Percentiles rank a stretch among this genome's conserved stretches.
phyloP scores from a whole-genome alignment of 2,329 filamentous ascomycete species.

The Cercospora janseana region DNA sequence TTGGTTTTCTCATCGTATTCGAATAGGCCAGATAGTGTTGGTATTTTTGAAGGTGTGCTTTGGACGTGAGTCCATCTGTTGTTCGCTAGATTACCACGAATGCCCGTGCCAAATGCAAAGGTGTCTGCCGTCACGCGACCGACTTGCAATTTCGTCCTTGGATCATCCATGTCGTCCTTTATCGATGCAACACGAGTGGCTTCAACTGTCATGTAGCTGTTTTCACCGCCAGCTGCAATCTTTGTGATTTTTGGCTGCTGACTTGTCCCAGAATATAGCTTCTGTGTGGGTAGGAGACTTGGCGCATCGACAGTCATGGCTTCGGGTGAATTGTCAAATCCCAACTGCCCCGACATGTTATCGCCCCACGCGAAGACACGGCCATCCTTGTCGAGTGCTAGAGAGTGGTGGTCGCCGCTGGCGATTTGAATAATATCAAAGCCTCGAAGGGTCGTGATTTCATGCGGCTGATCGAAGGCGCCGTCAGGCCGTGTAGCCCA shows the following conservation, averaged over 20 bases:
- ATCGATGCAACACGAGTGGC: conserved; percentile 58
- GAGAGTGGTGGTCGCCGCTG: conserved; percentile 80
- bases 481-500: conserved; percentile 76
- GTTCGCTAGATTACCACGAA: conserved; percentile 78
- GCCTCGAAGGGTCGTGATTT: conserved; percentile 68
- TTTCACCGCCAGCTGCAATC: conserved; percentile 80
- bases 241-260: conserved; percentile 67
- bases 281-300: conserved; percentile 65
- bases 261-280: conserved; percentile 67
- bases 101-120: conserved; percentile 84
- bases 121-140: conserved; percentile 69
- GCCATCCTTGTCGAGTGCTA: conserved; percentile 72
- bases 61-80: conserved; percentile 90
- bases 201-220: conserved; percentile 85
- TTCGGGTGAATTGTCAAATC: conserved; percentile 67
- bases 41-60: conserved; percentile 72
- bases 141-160: conserved; percentile 43
- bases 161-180: conserved; percentile 32
- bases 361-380: conserved; percentile 85
- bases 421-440: conserved; percentile 73
- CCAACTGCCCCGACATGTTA: conserved; percentile 86
- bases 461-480: conserved; percentile 77
- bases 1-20: conserved; percentile 79
- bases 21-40: conserved; percentile 74
- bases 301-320: conserved; percentile 66